Evolutionary conservation across 2,329 filamentous ascomycete species (phyloP).

Genomic region (Trichophyton mentagrophytes): DNA sequence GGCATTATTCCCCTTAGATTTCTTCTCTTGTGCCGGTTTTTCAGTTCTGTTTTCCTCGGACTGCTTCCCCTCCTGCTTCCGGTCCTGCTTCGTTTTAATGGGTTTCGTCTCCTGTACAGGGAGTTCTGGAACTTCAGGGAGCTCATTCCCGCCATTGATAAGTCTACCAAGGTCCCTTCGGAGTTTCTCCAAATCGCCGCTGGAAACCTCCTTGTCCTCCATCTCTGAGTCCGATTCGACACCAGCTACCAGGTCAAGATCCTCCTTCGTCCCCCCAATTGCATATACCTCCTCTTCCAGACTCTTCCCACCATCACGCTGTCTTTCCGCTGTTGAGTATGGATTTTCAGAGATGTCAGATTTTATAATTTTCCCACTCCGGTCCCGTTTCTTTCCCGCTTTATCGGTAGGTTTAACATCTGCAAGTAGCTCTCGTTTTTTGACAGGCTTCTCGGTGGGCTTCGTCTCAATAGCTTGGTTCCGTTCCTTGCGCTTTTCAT

Average conservation of each 20-base stretch:
- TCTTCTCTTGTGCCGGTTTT: background rate
- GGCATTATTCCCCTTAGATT: background rate
- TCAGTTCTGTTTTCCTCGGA: background rate
- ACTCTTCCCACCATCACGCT: slow-evolving; percentile 13
- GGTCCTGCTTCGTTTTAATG: slow-evolving; percentile 11
- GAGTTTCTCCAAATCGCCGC: slow-evolving; percentile 25
- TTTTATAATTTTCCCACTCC: slow-evolving; percentile 34
- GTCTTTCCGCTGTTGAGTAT: slow-evolving; percentile 9
- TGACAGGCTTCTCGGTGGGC: slow-evolving; percentile 12
- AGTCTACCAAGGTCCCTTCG: slow-evolving; percentile 27
- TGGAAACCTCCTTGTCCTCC: slow-evolving; percentile 23
- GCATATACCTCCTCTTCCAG: slow-evolving; percentile 34
- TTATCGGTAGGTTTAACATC: slow-evolving; percentile 7
- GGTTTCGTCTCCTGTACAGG: slow-evolving; percentile 11
- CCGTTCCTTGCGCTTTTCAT: slow-evolving; percentile 8
- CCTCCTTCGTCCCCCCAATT: slow-evolving; percentile 39
- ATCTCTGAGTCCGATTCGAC: slow-evolving; percentile 36
- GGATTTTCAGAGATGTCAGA: slow-evolving; percentile 20
- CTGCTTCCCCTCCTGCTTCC: slow-evolving; percentile 15
- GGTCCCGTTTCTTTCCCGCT: slow-evolving; percentile 35
- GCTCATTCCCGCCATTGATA: slow-evolving; percentile 21
- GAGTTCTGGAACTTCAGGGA: background rate
- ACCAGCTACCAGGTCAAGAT: slow-evolving; percentile 34
- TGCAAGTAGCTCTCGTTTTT: slow-evolving; percentile 10
- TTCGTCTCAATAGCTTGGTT: background rate